Evolutionary conservation across 305 asterid species (phyloP), one percentile per base, ranked within the genome.

Genomic region (Fraxinus latifolia): DNA sequence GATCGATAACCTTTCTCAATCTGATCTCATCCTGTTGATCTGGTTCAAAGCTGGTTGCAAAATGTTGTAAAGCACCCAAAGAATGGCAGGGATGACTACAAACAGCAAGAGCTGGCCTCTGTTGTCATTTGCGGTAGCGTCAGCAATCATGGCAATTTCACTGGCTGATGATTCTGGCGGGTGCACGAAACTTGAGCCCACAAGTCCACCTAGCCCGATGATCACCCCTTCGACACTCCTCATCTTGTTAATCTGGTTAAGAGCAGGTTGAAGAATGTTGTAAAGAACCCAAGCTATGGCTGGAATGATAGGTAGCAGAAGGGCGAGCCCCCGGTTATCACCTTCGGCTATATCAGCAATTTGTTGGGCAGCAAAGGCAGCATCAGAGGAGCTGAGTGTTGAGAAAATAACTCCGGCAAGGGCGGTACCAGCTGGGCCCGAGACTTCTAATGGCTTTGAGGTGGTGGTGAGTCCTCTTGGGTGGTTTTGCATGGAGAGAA

Each of bases 1-100:
- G n/a, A 67, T 67, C 27, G 23, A 67, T 11, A 25, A 25, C 72
- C 33, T 86, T 81, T 77, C 1, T 89, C 84, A 87, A 0, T 84
- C 84, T 5, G 98, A 95, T 87, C 95, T 91, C 99, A 95, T 95
- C 92, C 81, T 88, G 89, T 92, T 93, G 78, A 95, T 87, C 90
- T 94, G 99, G 87, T 95, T 95, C 92, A 95, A 84, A 73, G 99
- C 98, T 11, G 99, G 99, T 87, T 94, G 98, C 82, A 95, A 86
- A 19, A 95, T 94, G 76, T 94, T 95, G 89, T 84, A 95, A 37
- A 85, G 84, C 83, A 95, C 98, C 99, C 99, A 95, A 9, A 62
- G 76, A 65, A 95, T 83, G 17, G 99, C 99, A 44, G 99, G 97
- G 5, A 93, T 29, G 32, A 94, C 89, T 4, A 95, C 99, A 14